Evolutionary conservation across 129 eudicot species (phyloP).

Genomic region (Pittosporum tobira): DNA sequence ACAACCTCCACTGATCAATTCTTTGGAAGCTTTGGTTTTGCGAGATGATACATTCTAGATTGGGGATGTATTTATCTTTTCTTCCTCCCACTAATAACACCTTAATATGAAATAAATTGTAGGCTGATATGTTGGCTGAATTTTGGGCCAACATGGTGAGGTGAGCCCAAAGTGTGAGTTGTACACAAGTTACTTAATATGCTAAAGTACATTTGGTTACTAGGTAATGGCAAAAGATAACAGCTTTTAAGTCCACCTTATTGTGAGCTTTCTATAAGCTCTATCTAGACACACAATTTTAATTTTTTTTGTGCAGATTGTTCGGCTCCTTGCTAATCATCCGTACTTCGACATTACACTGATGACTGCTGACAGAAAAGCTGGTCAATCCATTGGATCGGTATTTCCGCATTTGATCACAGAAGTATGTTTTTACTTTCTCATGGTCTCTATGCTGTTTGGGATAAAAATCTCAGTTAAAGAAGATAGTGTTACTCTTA

Average conservation of each 20-base stretch:
- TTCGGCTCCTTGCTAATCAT: conserved; percentile 81
- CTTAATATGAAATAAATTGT: neutral
- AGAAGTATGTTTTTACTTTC: conserved; percentile 34
- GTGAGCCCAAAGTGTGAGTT: neutral
- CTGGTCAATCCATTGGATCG: conserved; percentile 91
- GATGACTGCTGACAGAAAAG: conserved; percentile 98
- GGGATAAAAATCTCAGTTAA: too few species aligned
- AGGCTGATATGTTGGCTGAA: neutral
- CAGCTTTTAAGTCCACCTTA: neutral
- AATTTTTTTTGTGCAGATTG: conserved; percentile 41
- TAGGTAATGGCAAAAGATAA: neutral
- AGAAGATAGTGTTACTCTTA: neutral
- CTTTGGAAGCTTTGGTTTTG: neutral
- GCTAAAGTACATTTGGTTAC: neutral
- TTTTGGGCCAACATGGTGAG: neutral
- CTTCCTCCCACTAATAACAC: too few species aligned
- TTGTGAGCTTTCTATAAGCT: neutral
- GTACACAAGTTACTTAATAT: neutral
- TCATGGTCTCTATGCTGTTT: neutral
- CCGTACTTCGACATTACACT: conserved; percentile 65
- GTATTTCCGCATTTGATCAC: conserved; percentile 86
- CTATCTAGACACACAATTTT: neutral
- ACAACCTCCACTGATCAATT: neutral
- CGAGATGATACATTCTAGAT: neutral
- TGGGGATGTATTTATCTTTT: neutral